Evolutionary conservation across 768 basidiomycete species (phyloP), one percentile per base, ranked within the genome.

Genomic region (Phallus indusiatus): DNA sequence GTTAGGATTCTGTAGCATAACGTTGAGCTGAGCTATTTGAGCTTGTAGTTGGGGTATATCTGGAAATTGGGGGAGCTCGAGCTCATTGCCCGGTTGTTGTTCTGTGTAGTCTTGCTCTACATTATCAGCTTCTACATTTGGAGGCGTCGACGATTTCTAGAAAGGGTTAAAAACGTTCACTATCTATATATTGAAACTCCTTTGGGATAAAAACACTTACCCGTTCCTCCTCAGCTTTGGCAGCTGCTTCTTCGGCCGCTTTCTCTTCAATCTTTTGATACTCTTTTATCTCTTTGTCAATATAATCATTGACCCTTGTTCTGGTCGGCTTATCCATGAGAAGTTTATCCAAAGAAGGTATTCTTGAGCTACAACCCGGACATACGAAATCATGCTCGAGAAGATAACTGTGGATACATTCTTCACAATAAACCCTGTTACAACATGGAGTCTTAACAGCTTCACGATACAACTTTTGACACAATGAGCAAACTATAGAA

Each of bases 381-480:
- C 95, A 98, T 59, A 87, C 75, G 71, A 98, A 98, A 75, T 96
- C 94, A 72, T 90, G 84, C 71, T 98, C 95, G 63, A 95, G 81
- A 54, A 99, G 78, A 72, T 94, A 81, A 47, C 90, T 93, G 71
- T 94, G 90, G 63, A 99, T 90, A 74, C 95, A 97, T 71, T 98
- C 95, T 73, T 98, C 94, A 78, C 95, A 97, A 73, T 90, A 99
- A 12, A 81, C 67, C 47, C 86, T 90, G 64, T 81, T 83, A 76
- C 95, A 98, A 73, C 95, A 97, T 1, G 96, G 95, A 2, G 92
- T 94, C 73, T 90, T 88, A 68, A 95, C 90, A 50, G 94, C 93
- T 68, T 97, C 93, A 65, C 88, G 87, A 71, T 96, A 85, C 34
- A 98, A 83, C 75, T 86, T 90, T 73, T 86, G 86, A 81, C 95